A percentile compares a stretch with the other conserved stretches of the same genome.
Conservation (phyloP, 345 rosid species). For the Garcia nutans region DNA sequence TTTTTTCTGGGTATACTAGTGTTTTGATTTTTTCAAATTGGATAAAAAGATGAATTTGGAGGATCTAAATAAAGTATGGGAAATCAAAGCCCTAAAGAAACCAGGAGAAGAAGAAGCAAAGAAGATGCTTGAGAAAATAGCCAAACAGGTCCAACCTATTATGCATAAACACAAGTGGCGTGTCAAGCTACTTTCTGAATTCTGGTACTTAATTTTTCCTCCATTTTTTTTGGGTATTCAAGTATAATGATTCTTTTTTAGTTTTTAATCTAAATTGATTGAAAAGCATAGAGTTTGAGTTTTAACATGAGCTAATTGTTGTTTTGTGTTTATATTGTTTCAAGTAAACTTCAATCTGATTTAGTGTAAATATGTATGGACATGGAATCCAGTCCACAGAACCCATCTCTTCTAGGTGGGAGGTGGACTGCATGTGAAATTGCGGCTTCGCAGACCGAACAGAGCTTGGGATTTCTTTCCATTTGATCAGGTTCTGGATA, state of each 20-base stretch:
- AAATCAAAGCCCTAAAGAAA: conserved; percentile 66
- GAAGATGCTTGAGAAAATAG: conserved; percentile 59
- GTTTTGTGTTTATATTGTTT: background rate
- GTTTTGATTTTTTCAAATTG: conserved; percentile 3
- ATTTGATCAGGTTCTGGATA: conserved; percentile 70
- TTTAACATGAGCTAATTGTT: background rate
- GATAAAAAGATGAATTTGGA: conserved; percentile 24
- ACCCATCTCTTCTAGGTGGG: conserved; percentile 73
- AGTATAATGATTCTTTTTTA: background rate
- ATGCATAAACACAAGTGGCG: conserved; percentile 58
- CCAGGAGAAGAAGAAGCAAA: conserved; percentile 66
- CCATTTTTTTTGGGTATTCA: background rate
- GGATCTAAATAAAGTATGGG: conserved; percentile 71
- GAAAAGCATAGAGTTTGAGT: background rate
- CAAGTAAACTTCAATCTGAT: background rate
- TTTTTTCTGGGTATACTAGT: background rate
- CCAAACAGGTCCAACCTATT: conserved; percentile 61
- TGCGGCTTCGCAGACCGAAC: conserved; percentile 73
- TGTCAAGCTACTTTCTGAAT: conserved; percentile 51
- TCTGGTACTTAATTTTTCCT: conserved; percentile 22
- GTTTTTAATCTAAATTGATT: background rate
- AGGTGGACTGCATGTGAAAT: conserved; percentile 63
- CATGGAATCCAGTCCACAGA: conserved; percentile 53
- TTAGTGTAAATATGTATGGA: background rate
- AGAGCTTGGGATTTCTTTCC: conserved; percentile 65